Evolutionary conservation across 2,329 filamentous ascomycete species (phyloP), one percentile per base, ranked within the genome.

Genomic region (Xylaria sp.): DNA sequence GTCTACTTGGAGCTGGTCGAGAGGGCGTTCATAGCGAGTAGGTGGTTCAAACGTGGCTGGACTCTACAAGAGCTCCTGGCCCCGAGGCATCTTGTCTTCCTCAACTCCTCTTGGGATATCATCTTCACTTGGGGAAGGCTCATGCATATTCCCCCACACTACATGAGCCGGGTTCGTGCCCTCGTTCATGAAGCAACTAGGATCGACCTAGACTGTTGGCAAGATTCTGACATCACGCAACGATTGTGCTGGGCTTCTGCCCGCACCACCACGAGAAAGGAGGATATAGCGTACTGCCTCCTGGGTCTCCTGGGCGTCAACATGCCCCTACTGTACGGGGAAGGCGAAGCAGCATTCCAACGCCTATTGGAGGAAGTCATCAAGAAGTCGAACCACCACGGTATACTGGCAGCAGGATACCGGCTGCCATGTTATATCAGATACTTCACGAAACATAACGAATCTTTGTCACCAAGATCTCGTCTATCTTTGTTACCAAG

Each of bases 61-160:
- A 60, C 56, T 16, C 39, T 63, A 11, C 59, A 63, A 20, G 61
- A 63, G 26, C 50, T 63, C 5, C 44, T 62, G 8, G 61, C 61
- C 1, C 61, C 59, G 3, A 13, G 9, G 11, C 11, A 13, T 34
- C 24, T 34, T 7, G 9, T 34, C 29, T 34, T 34, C 29, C 16
- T 34, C 11, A 13, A 34, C 9, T 11, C 11, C 4, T 7, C 29
- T 13, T 34, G 29, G 29, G 11, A 7, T 3, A 34, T 34, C 29
- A 13, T 7, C 16, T 8, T 2, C 16, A 34, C 13, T 4, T 54
- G 7, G 29, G 39, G 2, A 26, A 26, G 24, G 24, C 24, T 11
- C 11, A 26, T 56, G n/a, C n/a, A n/a, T n/a, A n/a, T n/a, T n/a
- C n/a, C n/a, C n/a, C n/a, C n/a, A n/a, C n/a, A n/a, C n/a, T n/a